These are phyloP conservation scores for Theobroma grandiflorum DNA, from an alignment of 441 rosid genomes.

Conservation along the genomic window DNA sequence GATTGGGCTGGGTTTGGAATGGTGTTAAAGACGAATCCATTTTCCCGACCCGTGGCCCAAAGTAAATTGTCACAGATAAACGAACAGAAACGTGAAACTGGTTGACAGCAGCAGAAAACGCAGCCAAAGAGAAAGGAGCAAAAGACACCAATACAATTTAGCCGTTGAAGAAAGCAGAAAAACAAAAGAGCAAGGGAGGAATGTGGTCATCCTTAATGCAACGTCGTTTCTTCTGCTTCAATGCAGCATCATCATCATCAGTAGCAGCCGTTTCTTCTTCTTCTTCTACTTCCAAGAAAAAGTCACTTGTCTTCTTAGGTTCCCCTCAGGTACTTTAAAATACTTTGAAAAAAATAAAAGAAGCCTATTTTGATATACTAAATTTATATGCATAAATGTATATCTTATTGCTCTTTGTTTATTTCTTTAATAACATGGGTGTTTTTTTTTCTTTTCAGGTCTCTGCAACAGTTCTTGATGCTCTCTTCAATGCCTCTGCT, in stretches of 20 bases:
- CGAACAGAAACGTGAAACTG: not conserved
- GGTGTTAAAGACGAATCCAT: not conserved
- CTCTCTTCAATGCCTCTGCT: conserved; percentile 72
- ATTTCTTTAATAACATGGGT: conserved; percentile 10
- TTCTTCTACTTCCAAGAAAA: conserved; percentile 57
- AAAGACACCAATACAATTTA: not conserved
- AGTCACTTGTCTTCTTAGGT: conserved; percentile 85
- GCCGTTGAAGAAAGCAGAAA: conserved; percentile 21
- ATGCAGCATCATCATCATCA: conserved; percentile 37
- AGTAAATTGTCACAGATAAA: not conserved
- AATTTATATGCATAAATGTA: not conserved
- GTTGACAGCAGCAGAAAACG: not conserved
- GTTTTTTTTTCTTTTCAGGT: conserved; percentile 49
- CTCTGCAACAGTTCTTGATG: conserved; percentile 79
- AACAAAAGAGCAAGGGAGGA: not conserved
- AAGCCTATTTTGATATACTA: not conserved
- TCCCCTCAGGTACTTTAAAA: conserved; percentile 76
- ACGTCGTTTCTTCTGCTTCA: conserved; percentile 75
- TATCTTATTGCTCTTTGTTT: not conserved
- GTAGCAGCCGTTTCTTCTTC: conserved; percentile 34
- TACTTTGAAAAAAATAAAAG: not conserved
- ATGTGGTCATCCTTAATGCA: conserved; percentile 62
- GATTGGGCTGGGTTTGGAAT: not conserved
- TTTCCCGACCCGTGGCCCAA: not conserved
- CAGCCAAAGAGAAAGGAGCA: not conserved